Base-by-base conservation (phyloP, 148 eudicot genomes). In the Fagopyrum esculentum region DNA sequence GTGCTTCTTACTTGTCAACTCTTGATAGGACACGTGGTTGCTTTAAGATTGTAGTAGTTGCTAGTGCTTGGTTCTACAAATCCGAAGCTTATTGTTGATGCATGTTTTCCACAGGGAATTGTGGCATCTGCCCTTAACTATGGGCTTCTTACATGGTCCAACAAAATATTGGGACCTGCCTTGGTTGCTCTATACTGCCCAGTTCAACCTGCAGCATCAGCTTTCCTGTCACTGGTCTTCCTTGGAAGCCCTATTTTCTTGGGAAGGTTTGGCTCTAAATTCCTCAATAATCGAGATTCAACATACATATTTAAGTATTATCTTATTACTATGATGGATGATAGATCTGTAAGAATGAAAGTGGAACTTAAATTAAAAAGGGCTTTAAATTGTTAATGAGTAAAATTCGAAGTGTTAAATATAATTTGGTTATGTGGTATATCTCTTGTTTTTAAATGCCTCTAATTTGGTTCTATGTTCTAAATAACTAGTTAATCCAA, bases 141-240 rank as follows among this genome's bases (percentile, higher is more conserved):
- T 71, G 98, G 93, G 70, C 86, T 92, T 46, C 50, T 83, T 52
- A 90, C 98, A 52, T 92, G 98, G 98, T 92, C 88, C 78, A 92
- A 92, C 69, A 92, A 90, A 83, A 85, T 89, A 66, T 43, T 92
- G 70, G 98, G 98, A 70, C 98, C 98, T 79, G 87, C 93, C 77
- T 73, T 92, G 77, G 98, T 92, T 45, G 96, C 98, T 52, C 87
- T 93, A 75, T 93, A 93, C 78, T 83, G 84, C 78, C 96, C 98
- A 29, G 91, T 93, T 80, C 98, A 93, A 83, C 98, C 98, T 73
- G 95, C 91, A 78, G 89, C 90, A 57, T 86, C 98, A 49, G 87
- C 98, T 72, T 77, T 90, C 79, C 77, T 92, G 66, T 86, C 98
- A 44, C 84, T 77, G 72, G 54, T 90, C 50, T 90, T 93, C 82